Evolutionary conservation across 2,329 filamentous ascomycete genomes (phyloP), one percentile per base, ranked within the genome.

Genomic region (Phyllosticta capitalensis): DNA sequence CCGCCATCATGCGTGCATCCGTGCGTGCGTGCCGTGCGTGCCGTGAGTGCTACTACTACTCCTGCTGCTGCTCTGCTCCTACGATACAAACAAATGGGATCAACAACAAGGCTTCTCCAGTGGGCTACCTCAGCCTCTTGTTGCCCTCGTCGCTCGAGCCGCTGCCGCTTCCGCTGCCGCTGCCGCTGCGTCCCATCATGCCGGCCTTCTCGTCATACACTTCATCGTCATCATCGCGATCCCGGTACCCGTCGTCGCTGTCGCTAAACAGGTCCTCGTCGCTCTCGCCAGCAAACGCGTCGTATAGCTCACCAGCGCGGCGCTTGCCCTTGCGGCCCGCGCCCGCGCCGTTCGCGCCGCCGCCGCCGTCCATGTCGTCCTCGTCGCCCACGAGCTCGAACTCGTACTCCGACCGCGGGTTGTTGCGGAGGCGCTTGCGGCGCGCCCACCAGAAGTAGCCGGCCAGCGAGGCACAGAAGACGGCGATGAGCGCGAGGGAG

Each of bases 211-310:
- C 58, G 10, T 60, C 54, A 49, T 22, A 56, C 21, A 17, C 57
- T 12, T 56, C 58, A n/a, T 59, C 58, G 4, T 56, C 58, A 22
- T 56, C 58, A 19, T 30, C 26, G 54, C 33, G 38, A 55, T 64
- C 67, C 24, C 53, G 53, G 19, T 61, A 54, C 22, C 50, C 61
- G 30, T 69, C 75, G 19, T 75, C 75, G 55, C 69, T 70, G 45
- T 75, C 74, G 33, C 73, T 74, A 61, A 83, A 76, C 49, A 83
- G 67, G 61, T 88, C 85, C 59, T 90, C 88, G 60, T 94, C 92
- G 61, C 92, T 92, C 56, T 91, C 92, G 17, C 90, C 92, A 0
- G 94, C 94, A 79, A 99, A 99, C 4, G 94, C 94, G 78, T 99
- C 94, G 72, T 99, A 99, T 52, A 99, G 77, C 76, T 97, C 92